Base-by-base conservation (phyloP, 2,329 filamentous ascomycete genomes). In the Fusarium nurragi region DNA sequence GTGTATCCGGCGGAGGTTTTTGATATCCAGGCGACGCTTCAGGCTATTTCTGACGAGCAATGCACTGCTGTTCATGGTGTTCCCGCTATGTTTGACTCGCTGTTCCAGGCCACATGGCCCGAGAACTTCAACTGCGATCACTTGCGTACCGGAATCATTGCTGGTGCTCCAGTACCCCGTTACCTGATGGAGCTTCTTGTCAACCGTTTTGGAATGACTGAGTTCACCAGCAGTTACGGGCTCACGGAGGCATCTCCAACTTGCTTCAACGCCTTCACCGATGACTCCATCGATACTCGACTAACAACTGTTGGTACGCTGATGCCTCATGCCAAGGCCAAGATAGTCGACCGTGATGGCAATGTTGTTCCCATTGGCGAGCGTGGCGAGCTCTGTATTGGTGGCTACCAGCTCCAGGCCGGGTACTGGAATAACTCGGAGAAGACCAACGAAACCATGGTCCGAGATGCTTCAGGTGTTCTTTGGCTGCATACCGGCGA, bases 11-110 rank as follows among this genome's bases (percentile, higher is more conserved):
- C 86, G 64, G 89, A 93, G 70, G 86, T 89, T 0, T 94, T 94
- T 71, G 88, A 92, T 68, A 83, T 90, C 3, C 76, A 78, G 6
- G 86, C 89, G 0, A 89, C 89, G 3, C 81, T 94, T 30, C 81
- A 81, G 39, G 88, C 90, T 51, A 86, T 94, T 36, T 83, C 84
- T 3, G 83, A 88, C 49, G 88, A 91, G 72, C 79, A 81, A 41
- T 90, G 88, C 74, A 94, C 92, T 0, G 91, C 89, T 0, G 81
- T 94, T 1, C 91, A 94, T 73, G 92, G 92, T 30, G 92, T 94
- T 0, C 92, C 92, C 0, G 91, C 92, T 54, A 94, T 94, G 92
- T 93, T 93, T 75, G 90, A 93, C 73, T 88, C 88, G 0, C 77
- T 87, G 4, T 81, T 87, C 66, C 79, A 85, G 18, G 80, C 82